Base-by-base conservation (phyloP, 306 rosid genomes). In the Dalbergia oliveri region DNA sequence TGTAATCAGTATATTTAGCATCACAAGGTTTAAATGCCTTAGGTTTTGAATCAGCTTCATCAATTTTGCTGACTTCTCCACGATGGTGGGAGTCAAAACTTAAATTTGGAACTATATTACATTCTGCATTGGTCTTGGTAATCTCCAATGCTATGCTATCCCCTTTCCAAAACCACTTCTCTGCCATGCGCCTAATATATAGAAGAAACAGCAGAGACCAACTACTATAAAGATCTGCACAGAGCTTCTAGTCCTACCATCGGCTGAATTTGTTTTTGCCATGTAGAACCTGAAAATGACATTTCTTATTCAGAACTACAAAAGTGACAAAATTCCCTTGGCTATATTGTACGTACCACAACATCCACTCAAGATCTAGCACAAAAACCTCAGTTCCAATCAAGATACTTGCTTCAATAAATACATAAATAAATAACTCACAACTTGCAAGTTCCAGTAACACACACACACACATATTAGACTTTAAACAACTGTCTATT, bases 131-230 rank as follows among this genome's bases (percentile, higher is more conserved):
- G 10, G 43, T 86, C 83, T 88, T 89, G 23, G 91, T 89, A 50
- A 93, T 86, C 73, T 90, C 90, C 82, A 93, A 64, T 6, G 97
- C 97, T 73, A 93, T 91, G 80, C 94, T 78, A 84, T 93, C 97
- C 97, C 97, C 89, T 93, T 93, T 50, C 97, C 97, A 21, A 93
- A 93, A 14, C 97, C 97, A 67, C 97, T 93, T 73, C 97, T 87
- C 83, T 93, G 97, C 97, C 97, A 93, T 19, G 97, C 97, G 5
- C 97, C 97, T 87, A 93, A 78, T 73, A 93, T 72, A 76, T 93
- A 93, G 86, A 93, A 93, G 84, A 93, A 93, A 75, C 93, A 88
- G 86, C 97, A 93, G 90, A 93, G 78, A 68, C 97, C 97, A 39
- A 87, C 91, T 56, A 87, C 97, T 54, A 91, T 88, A 69, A 91